A percentile compares a stretch with the other conserved stretches of the same genome.
These are phyloP conservation scores for Globisporangium cederbergense DNA, from an alignment of 352 stramenopile genomes.

Conservation along the genomic window DNA sequence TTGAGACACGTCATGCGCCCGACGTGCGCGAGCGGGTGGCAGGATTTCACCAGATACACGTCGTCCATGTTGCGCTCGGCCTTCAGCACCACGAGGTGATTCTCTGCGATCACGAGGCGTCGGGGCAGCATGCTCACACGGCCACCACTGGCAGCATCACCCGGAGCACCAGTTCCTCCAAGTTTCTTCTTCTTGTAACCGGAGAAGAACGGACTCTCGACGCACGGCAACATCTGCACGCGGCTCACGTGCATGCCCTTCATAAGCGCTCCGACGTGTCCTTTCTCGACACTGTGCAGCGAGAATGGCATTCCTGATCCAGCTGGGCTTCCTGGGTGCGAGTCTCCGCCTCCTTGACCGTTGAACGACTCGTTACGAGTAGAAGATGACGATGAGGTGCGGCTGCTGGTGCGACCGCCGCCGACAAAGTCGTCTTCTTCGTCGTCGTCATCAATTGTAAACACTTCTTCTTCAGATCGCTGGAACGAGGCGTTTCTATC, in stretches of 20 bases:
- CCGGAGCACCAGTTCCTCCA: background rate
- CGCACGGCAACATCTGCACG: constrained; percentile 63
- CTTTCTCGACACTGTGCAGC: constrained; percentile 56
- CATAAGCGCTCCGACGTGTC: constrained; percentile 36
- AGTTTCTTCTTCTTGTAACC: constrained; percentile 83
- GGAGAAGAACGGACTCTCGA: constrained; percentile 75
- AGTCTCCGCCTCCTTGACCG: constrained; percentile 10
- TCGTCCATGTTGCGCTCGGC: constrained; percentile 68
- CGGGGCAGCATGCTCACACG: constrained; percentile 49
- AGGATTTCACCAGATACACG: constrained; percentile 75
- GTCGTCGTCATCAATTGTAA: constrained; percentile 81
- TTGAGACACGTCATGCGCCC: constrained; percentile 86
- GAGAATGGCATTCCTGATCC: constrained; percentile 15
- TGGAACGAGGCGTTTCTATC: constrained; percentile 41
- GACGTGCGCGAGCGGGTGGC: constrained; percentile 66
- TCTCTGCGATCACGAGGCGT: constrained; percentile 63
- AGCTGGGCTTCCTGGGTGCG: constrained; percentile 6
- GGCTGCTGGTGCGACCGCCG: constrained; percentile 23
- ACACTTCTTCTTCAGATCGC: constrained; percentile 70
- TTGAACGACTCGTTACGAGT: constrained; percentile 48
- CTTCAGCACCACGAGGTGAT: constrained; percentile 77
- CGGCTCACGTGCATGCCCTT: constrained; percentile 75
- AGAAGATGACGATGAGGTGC: constrained; percentile 40
- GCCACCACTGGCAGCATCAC: background rate
- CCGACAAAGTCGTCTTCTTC: constrained; percentile 57